Evolutionary conservation across 2,329 filamentous ascomycete species (phyloP).

Genomic region (Fusarium miscanthi): DNA sequence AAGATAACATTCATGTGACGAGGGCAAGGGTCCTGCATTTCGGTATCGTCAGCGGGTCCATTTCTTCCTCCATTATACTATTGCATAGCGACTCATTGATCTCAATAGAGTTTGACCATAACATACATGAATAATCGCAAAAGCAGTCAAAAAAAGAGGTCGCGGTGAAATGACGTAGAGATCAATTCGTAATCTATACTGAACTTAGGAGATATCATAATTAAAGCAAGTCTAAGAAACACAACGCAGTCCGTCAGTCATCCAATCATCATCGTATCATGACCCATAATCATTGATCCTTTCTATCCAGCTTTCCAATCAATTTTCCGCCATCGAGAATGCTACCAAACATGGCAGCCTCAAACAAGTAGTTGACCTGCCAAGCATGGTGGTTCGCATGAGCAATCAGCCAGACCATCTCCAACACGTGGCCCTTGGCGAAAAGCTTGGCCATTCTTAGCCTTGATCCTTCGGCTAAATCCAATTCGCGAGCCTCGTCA

Average conservation of each 20-base stretch:
- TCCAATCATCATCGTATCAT: background rate
- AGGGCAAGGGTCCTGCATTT: accelerated
- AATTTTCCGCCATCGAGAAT: constrained; percentile 46
- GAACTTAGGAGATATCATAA: background rate
- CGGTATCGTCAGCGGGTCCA: accelerated
- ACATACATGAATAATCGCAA: accelerated
- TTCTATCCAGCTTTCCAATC: constrained; percentile 46
- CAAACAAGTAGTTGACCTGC: constrained; percentile 48
- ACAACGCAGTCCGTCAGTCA: background rate
- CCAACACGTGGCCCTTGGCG: constrained; percentile 27
- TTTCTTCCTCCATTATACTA: accelerated
- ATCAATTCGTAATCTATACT: background rate
- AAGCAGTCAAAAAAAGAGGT: accelerated
- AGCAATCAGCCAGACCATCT: constrained; percentile 43
- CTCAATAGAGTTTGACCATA: accelerated
- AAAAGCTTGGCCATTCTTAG: constrained; percentile 41
- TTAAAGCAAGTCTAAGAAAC: background rate
- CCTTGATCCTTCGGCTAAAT: constrained; percentile 32
- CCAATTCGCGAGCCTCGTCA: constrained; percentile 13
- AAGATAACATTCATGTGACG: accelerated
- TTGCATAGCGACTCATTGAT: background rate
- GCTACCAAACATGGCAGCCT: constrained; percentile 50
- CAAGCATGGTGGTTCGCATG: constrained; percentile 44
- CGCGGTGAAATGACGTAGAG: accelerated
- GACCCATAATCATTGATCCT: constrained; percentile 18